Percentiles rank a stretch among this genome's conserved stretches.
Conservation (phyloP, 2,329 filamentous ascomycete species). For the Huntiella bhutanensis region DNA sequence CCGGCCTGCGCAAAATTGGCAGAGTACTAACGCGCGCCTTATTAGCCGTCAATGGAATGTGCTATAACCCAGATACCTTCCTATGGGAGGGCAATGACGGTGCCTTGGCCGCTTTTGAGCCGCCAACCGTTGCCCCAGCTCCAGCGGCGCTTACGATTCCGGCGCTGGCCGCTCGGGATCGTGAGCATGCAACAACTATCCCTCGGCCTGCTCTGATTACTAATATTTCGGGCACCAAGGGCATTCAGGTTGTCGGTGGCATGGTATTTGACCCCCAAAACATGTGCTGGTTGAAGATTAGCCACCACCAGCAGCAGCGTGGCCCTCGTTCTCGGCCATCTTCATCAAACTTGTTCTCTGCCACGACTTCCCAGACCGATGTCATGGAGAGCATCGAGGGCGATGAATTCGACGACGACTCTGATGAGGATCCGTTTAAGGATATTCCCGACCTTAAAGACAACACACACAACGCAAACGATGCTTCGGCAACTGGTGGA, state of each 20-base stretch:
- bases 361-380: conserved; percentile 21
- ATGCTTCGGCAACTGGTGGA: conserved; percentile 22
- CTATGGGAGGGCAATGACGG: conserved; percentile 96
- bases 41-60: conserved; percentile 80
- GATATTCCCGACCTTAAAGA: conserved; percentile 88
- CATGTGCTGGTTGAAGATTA: conserved; percentile 92
- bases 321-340: conserved; percentile 7
- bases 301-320: conserved; percentile 21
- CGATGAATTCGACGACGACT: conserved; percentile 58
- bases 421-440: conserved; percentile 86
- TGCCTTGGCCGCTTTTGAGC: conserved; percentile 59
- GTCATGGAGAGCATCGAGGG: conserved; percentile 40
- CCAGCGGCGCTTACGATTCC: conserved; percentile 24
- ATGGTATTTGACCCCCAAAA: conserved; percentile 96
- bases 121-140: conserved; percentile 34
- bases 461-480: conserved; percentile 29
- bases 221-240: conserved; percentile 67
- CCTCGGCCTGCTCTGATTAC: conserved; percentile 69
- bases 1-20: neutral
- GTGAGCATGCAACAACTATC: conserved; percentile 30
- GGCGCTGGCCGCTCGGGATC: conserved; percentile 29
- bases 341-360: conserved; percentile 8
- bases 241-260: conserved; percentile 83
- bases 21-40: conserved; percentile 16
- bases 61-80: conserved; percentile 72